Percentiles rank a stretch among this genome's conserved stretches.
Conservation (phyloP, 2,329 filamentous ascomycete species). For the Aspergillus niger region DNA sequence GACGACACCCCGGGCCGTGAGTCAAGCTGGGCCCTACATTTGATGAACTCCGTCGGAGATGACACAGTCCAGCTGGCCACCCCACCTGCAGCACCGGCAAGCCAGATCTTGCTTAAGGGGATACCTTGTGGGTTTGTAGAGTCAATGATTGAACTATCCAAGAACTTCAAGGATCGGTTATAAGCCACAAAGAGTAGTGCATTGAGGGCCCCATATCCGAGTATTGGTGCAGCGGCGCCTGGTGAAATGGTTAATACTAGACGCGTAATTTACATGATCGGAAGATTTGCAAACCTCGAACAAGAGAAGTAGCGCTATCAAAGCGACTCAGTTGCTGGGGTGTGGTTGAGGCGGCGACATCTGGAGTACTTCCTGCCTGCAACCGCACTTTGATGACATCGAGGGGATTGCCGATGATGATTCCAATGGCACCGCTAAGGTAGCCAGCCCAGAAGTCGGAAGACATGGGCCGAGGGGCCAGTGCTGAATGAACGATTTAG, state of each 20-base stretch:
- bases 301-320: slow-evolving; percentile 38
- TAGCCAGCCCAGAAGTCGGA: slow-evolving; percentile 95
- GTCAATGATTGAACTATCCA: slow-evolving; percentile 51
- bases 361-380: slow-evolving; percentile 61
- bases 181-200: slow-evolving; percentile 88
- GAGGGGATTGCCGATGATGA: slow-evolving; percentile 85
- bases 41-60: slow-evolving; percentile 86
- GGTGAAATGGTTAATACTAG: slow-evolving; percentile 15
- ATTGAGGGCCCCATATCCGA: slow-evolving; percentile 89
- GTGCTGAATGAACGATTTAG: background rate
- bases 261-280: background rate
- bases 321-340: slow-evolving; percentile 33
- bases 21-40: slow-evolving; percentile 80
- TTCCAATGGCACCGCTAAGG: slow-evolving; percentile 79
- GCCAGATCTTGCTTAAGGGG: slow-evolving; percentile 69
- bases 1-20: slow-evolving; percentile 54
- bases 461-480: slow-evolving; percentile 59
- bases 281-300: slow-evolving; percentile 36
- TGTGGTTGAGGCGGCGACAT: slow-evolving; percentile 25
- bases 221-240: slow-evolving; percentile 80
- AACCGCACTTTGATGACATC: slow-evolving; percentile 78
- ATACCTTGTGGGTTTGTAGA: slow-evolving; percentile 47
- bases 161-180: slow-evolving; percentile 72
- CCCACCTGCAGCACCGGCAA: slow-evolving; percentile 78
- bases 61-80: slow-evolving; percentile 83